Evolutionary conservation across 352 stramenopile genomes (phyloP), one percentile per base, ranked within the genome.

Genomic region (Phytophthora crassamura): DNA sequence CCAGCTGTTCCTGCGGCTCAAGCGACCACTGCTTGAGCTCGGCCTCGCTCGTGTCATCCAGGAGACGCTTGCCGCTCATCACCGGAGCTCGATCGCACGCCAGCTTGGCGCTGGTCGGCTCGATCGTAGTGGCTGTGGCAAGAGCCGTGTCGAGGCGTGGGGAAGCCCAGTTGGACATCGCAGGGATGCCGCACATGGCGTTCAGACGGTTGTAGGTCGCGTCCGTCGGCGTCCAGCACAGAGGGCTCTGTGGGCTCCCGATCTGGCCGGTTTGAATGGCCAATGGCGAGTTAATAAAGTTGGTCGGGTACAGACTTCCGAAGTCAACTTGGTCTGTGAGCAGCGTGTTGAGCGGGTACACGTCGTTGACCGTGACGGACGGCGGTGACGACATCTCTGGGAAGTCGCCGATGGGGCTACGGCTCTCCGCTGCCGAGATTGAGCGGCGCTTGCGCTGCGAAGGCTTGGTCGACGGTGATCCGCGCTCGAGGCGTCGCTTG

Each of bases 401-500:
- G 10, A 70, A 48, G 18, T 54, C 48, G 22, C 55, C 60, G 18
- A 39, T 53, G 10, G 18, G 50, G 7, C 18, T 54, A 11, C 3
- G 4, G 25, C 9, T 56, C 16, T 52, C 47, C 7, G 36, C 48
- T 4, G n/a, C 38, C 2, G 41, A 51, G 16, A 20, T 70, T 10
- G 45, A 48, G 7, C 51, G 59, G 25, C 62, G 64, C 38, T 65
- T 78, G 48, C 61, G 58, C 32, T 78, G 65, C 18, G 41, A 57
- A 0, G 41, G 32, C 10, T 16, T 12, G 0, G 54, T 56, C 8
- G 71, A 57, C 8, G 59, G 65, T 9, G 65, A 30, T 14, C 67
- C 86, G n/a, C 83, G 78, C 59, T 89, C 88, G 20, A 90, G 68
- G 3, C 86, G 78, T 33, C 87, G 69, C 55, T 94, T 96, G 64